Evolutionary conservation across 495 filamentous ascomycete genomes (phyloP).

Genomic region (Parachaetomium inaequale): DNA sequence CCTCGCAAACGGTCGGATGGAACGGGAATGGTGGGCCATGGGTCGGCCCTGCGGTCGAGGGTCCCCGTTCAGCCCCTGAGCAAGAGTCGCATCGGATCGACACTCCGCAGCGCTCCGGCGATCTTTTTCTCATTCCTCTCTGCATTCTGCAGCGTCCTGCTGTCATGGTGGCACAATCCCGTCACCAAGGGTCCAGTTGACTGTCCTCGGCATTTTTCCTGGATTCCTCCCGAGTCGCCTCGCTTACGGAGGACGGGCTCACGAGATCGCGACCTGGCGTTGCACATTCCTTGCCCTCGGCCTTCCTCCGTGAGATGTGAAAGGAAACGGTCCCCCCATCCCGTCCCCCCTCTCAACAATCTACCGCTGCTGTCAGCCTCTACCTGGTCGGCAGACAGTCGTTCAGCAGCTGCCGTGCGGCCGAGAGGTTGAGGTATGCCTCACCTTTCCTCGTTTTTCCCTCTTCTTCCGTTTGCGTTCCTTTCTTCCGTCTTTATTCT

Average conservation of each 20-base stretch:
- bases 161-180: not conserved
- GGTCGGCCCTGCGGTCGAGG: not conserved
- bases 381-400: not conserved
- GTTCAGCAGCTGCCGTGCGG: not conserved
- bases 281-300: constrained; percentile 1
- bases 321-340: not conserved
- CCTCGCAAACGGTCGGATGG: not conserved
- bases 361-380: constrained; percentile 10
- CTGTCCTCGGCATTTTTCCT: not conserved
- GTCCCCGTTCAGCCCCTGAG: constrained; percentile 5
- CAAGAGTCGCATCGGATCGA: constrained; percentile 17
- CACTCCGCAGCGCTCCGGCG: constrained; percentile 1
- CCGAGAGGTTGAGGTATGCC: not conserved
- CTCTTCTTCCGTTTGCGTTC: not conserved
- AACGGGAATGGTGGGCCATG: constrained; percentile 7
- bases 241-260: not conserved
- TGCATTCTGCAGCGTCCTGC: constrained; percentile 5
- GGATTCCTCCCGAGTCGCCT: not conserved
- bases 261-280: not conserved
- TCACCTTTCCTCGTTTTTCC: not conserved
- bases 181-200: not conserved
- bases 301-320: not conserved
- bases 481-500: not conserved
- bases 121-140: constrained; percentile 14
- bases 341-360: not conserved